Percentiles rank a stretch among this genome's conserved stretches.
phyloP scores from a whole-genome alignment of 2,329 filamentous ascomycete genomes.

The Penicillium sp. region DNA sequence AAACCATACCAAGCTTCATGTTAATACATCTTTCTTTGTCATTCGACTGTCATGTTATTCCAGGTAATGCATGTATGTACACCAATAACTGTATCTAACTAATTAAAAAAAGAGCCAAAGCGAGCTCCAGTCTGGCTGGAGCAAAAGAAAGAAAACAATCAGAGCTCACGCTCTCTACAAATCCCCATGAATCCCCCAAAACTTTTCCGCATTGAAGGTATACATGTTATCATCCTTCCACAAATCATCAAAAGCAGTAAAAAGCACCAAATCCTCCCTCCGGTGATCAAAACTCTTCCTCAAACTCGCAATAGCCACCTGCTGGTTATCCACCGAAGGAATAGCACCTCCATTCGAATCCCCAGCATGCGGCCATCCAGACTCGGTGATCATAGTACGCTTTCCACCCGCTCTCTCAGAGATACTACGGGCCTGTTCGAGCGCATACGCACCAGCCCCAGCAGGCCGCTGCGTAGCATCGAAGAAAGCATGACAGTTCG shows the following conservation, averaged over 20 bases:
- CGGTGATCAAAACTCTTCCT: conserved; percentile 55
- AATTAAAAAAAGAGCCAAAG: too few relatives aligned
- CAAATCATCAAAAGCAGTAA: conserved; percentile 74
- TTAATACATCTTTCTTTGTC: not conserved
- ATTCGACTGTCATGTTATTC: not conserved
- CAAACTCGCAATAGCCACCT: conserved; percentile 64
- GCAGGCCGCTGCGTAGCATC: conserved; percentile 61
- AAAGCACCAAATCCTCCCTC: conserved; percentile 59
- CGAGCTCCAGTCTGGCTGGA: not conserved
- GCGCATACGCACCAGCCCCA: conserved; percentile 67
- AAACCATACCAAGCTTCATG: not conserved
- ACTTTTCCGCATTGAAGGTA: conserved; percentile 72
- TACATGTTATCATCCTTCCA: conserved; percentile 69
- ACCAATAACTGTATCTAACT: not conserved
- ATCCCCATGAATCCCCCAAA: conserved; percentile 63
- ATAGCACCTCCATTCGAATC: conserved; percentile 65
- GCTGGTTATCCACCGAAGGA: conserved; percentile 66
- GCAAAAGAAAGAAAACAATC: not conserved
- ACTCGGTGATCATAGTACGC: conserved; percentile 73
- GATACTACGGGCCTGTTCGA: conserved; percentile 53
- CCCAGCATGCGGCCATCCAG: conserved; percentile 78
- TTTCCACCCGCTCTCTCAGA: conserved; percentile 54
- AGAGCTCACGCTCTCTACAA: not conserved
- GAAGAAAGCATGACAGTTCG: conserved; percentile 85
- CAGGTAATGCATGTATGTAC: conserved; percentile 6